phyloP scores from a whole-genome alignment of 257 asterid genomes.

The Forsythia suspensa region DNA sequence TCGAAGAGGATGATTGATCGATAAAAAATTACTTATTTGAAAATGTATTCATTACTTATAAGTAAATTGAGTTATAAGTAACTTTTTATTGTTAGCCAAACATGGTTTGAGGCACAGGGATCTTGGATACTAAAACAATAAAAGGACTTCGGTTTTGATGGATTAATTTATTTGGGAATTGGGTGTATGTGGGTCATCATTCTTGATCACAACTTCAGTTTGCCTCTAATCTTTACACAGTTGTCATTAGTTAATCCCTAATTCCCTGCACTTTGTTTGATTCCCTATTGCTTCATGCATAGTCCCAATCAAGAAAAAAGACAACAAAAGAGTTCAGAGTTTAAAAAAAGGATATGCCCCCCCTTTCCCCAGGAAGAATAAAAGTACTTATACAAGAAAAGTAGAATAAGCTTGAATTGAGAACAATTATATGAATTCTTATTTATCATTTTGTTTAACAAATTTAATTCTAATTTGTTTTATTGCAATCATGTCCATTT shows the following conservation, averaged over 20 bases:
- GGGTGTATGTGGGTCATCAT: neutral
- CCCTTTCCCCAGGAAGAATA: no score
- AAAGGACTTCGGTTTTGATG: neutral
- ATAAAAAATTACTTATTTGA: neutral
- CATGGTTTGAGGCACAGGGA: neutral
- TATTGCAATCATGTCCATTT: no score
- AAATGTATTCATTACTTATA: neutral
- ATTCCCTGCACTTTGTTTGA: neutral
- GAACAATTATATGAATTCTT: no score
- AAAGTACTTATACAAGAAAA: no score
- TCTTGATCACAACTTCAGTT: neutral
- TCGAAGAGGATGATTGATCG: neutral
- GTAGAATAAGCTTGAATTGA: no score
- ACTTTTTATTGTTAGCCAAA: neutral
- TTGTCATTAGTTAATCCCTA: neutral
- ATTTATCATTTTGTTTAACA: no score
- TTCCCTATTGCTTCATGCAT: neutral
- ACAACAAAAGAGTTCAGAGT: no score
- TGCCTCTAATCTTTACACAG: neutral
- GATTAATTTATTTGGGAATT: neutral
- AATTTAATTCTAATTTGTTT: no score
- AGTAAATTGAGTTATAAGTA: conserved; percentile 1
- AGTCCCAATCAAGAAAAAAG: no score
- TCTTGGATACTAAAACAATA: conserved; percentile 13
- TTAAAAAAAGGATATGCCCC: no score